Conservation (phyloP, 495 filamentous ascomycete genomes). For the Hypoxylon fuscum region DNA sequence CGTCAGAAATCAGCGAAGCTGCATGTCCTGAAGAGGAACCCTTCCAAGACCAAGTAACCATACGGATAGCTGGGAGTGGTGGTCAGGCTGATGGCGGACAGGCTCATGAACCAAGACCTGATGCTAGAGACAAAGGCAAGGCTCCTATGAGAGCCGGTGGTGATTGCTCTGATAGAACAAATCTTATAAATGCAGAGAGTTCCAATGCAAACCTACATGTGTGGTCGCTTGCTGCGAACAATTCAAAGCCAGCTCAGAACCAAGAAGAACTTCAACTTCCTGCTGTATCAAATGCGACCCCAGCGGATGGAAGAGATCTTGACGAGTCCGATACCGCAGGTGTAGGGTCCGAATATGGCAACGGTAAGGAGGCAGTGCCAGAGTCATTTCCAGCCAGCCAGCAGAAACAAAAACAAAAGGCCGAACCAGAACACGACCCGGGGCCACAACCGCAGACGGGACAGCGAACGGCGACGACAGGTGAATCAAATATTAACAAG, state of each 20-base stretch:
- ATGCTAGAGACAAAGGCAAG: slow-evolving; percentile 20
- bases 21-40: not conserved
- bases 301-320: not conserved
- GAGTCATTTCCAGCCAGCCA: slow-evolving; percentile 16
- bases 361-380: not conserved
- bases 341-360: not conserved
- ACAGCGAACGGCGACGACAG: not conserved
- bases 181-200: not conserved
- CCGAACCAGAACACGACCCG: slow-evolving; percentile 10
- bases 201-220: slow-evolving; percentile 1
- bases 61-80: not conserved
- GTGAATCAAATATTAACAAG: slow-evolving; percentile 6
- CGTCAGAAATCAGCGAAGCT: not conserved
- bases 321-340: not conserved
- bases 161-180: not conserved
- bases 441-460: not conserved
- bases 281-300: not conserved
- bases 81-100: slow-evolving; percentile 1
- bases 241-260: not conserved
- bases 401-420: slow-evolving; percentile 30
- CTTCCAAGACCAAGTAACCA: not conserved
- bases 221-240: not conserved
- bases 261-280: not conserved
- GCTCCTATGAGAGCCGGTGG: slow-evolving; percentile 1
- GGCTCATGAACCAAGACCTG: not conserved